Evolutionary conservation across 2,329 filamentous ascomycete genomes (phyloP).

Genomic region (Trichoderma citrinoviride): DNA sequence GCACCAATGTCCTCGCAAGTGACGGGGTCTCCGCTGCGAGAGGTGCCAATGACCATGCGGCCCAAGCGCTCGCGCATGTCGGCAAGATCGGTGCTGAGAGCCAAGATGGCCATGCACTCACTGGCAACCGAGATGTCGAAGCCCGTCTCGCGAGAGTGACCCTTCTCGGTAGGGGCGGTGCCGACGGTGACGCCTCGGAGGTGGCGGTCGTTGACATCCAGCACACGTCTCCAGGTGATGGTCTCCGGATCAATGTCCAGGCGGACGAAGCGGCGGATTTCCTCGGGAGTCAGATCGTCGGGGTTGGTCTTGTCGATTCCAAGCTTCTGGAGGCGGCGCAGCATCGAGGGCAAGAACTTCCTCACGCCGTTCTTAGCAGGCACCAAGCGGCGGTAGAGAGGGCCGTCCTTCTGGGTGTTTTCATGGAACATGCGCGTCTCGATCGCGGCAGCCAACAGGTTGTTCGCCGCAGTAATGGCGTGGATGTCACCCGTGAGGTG

Average conservation of each 20-base stretch:
- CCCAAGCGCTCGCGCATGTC: conserved; percentile 94
- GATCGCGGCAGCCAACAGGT: conserved; percentile 90
- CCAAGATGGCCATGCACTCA: conserved; percentile 97
- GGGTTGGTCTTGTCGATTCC: conserved; percentile 95
- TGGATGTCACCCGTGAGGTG: conserved; percentile 98
- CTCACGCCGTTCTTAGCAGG: conserved; percentile 87
- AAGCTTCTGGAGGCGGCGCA: conserved; percentile 89
- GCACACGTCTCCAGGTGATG: conserved; percentile 93
- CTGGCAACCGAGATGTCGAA: conserved; percentile 98
- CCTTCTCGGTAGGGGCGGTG: conserved; percentile 85
- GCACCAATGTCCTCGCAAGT: conserved; percentile 95
- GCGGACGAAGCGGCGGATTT: conserved; percentile 83
- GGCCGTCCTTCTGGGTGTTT: conserved; percentile 84
- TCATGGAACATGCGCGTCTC: conserved; percentile 99
- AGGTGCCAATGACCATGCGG: conserved; percentile 92
- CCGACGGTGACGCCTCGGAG: conserved; percentile 87
- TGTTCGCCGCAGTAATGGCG: conserved; percentile 95
- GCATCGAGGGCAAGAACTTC: conserved; percentile 85
- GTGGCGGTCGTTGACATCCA: conserved; percentile 97
- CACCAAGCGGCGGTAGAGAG: conserved; percentile 84
- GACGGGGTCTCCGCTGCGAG: conserved; percentile 79
- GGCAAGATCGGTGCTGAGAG: conserved; percentile 78
- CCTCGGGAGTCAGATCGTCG: conserved; percentile 83
- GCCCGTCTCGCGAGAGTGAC: conserved; percentile 80
- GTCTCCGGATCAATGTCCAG: conserved; percentile 95